phyloP scores from a whole-genome alignment of 1,284 basidiomycete genomes.

The Sporisorium sorghi region DNA sequence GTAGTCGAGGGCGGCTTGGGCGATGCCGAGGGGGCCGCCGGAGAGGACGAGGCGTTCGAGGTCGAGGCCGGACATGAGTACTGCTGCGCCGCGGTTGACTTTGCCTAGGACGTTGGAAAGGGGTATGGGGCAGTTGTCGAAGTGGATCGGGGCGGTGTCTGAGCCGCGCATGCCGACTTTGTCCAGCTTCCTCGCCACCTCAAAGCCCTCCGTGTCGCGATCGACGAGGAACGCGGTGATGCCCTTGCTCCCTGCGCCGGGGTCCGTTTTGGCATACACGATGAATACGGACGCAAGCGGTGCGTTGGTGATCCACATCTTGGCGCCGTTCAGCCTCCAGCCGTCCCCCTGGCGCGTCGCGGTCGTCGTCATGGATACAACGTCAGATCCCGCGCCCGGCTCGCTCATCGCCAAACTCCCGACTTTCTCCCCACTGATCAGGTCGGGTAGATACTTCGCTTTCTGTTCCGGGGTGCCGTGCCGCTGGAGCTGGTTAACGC shows the following conservation, averaged over 20 bases:
- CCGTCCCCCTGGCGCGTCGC: slow-evolving; percentile 82
- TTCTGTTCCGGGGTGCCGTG: slow-evolving; percentile 89
- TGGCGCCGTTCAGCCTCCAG: slow-evolving; percentile 86
- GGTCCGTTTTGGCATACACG: slow-evolving; percentile 90
- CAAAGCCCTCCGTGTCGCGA: slow-evolving; percentile 83
- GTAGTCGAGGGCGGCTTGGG: slow-evolving; percentile 93
- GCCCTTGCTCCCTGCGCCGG: slow-evolving; percentile 82
- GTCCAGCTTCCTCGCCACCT: slow-evolving; percentile 88
- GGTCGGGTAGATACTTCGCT: slow-evolving; percentile 84
- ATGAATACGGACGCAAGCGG: slow-evolving; percentile 88
- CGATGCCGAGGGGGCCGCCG: slow-evolving; percentile 82
- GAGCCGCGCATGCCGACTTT: slow-evolving; percentile 97
- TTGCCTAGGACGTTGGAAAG: slow-evolving; percentile 83
- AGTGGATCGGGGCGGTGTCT: slow-evolving; percentile 92
- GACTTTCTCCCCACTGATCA: slow-evolving; percentile 83
- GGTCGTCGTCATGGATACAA: slow-evolving; percentile 85
- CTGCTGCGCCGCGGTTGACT: slow-evolving; percentile 82
- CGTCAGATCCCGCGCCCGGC: slow-evolving; percentile 88
- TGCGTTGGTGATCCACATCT: slow-evolving; percentile 98
- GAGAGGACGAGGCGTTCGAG: slow-evolving; percentile 90
- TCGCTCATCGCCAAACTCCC: slow-evolving; percentile 95
- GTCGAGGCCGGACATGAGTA: slow-evolving; percentile 94
- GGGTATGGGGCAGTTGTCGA: slow-evolving; percentile 89
- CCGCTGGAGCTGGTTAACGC: slow-evolving; percentile 78
- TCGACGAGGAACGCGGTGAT: slow-evolving; percentile 94